These are phyloP conservation scores for Beauveria brongniartii DNA, from an alignment of 2,329 filamentous ascomycete species.

Conservation along the genomic window DNA sequence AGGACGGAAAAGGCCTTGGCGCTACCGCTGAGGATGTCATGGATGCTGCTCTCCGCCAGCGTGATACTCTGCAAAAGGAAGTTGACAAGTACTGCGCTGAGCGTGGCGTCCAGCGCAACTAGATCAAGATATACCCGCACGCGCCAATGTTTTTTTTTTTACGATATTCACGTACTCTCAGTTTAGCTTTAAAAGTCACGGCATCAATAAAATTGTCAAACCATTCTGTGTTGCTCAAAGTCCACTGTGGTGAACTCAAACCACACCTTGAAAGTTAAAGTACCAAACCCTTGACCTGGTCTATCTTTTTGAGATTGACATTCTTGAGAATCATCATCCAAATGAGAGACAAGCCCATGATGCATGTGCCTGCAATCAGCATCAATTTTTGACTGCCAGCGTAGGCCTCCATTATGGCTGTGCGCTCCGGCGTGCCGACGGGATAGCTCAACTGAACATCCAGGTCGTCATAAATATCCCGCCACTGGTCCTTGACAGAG, in stretches of 20 bases:
- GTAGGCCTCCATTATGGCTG: slow-evolving; percentile 39
- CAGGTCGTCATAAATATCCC: slow-evolving; percentile 36
- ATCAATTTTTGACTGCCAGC: slow-evolving; percentile 36
- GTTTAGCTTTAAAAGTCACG: not conserved
- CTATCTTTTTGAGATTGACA: slow-evolving; percentile 22
- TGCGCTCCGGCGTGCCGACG: slow-evolving; percentile 30
- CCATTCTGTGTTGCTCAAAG: not conserved
- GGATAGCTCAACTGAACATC: slow-evolving; percentile 29
- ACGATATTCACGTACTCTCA: not conserved
- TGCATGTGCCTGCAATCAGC: slow-evolving; percentile 27
- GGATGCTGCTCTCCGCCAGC: slow-evolving; percentile 56
- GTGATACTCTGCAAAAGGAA: slow-evolving; percentile 60
- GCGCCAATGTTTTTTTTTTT: not conserved
- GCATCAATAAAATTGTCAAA: slow-evolving; percentile 2
- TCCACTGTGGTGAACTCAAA: not conserved
- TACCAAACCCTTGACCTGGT: slow-evolving; percentile 22
- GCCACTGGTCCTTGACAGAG: slow-evolving; percentile 20
- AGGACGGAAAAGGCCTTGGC: slow-evolving; percentile 34
- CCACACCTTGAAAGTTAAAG: not conserved
- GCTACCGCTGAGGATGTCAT: slow-evolving; percentile 51
- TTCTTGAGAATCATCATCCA: slow-evolving; percentile 24
- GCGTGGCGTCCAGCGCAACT: slow-evolving; percentile 34
- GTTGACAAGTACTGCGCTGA: slow-evolving; percentile 67
- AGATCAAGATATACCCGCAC: slow-evolving; percentile 7
- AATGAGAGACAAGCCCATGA: slow-evolving; percentile 21